Evolutionary conservation across 2,329 filamentous ascomycete species (phyloP), one percentile per base, ranked within the genome.

Genomic region (Hypoxylon sp.): DNA sequence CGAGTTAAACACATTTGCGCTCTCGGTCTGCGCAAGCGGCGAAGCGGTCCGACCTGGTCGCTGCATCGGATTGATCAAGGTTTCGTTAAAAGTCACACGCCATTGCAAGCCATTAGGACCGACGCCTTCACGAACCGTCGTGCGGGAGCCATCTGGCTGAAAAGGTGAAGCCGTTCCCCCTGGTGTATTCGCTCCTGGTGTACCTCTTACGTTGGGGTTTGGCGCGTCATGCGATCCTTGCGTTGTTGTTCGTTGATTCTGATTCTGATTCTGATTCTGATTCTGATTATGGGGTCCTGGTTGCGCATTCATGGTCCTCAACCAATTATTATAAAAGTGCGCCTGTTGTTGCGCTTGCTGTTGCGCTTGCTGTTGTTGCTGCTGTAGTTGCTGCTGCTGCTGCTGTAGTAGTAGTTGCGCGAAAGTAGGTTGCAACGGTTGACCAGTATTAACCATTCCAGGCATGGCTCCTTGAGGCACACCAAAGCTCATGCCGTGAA

Each of bases 31-130:
- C 30, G 62, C 43, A 31, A 64, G 60, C 16, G 63, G 64, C n/a
- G 61, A 64, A 23, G 52, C 53, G 7, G 61, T 57, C 51, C 64
- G 32, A 52, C 56, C 52, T 23, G 17, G 63, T 35, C 32, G 40
- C 44, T 53, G 50, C 48, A 40, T 25, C 27, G 59, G 49, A 48
- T 42, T 59, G 21, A 48, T 26, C 7, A 68, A 51, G 2, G 72
- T 71, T 54, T 79, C 77, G 60, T 80, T 81, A 43, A 78, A 70
- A 2, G 77, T 79, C 43, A 82, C 70, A 30, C 77, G 76, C 74
- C 77, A 80, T 47, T 77, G 71, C 50, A 79, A 73, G 11, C 79
- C 79, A 57, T 81, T 78, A 7, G 78, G 75, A 0, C 75, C 75
- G 21, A 77, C 61, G 6, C 74, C 73, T 62, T 82, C 78, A 21